Evolutionary conservation across 2,329 filamentous ascomycete species (phyloP), one percentile per base, ranked within the genome.

Genomic region (Celoporthe dispersa): DNA sequence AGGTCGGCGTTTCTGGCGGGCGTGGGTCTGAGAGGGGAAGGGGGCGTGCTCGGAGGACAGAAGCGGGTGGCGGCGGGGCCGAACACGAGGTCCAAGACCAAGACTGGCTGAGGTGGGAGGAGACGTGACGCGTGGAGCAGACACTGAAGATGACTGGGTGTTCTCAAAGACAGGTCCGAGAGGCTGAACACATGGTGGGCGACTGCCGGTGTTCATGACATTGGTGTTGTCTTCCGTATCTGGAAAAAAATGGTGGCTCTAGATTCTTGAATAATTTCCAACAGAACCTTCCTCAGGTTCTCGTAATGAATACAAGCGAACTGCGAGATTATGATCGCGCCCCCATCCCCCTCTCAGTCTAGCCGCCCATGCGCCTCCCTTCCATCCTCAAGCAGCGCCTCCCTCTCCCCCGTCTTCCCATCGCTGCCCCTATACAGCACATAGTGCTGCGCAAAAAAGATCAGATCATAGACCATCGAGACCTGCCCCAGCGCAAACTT

Each of bases 401-500:
- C 80, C 51, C 75, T 74, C 76, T 84, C 82, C 7, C 68, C 75
- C 22, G 74, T 72, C 73, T 78, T 79, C n/a, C 73, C 74, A 3
- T 76, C 74, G 5, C 72, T 71, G 8, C 77, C 77, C 22, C 77
- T 78, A 77, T 97, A 98, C 28, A 97, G 79, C 48, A 94, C 82
- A 76, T 94, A 98, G 80, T 98, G 96, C 82, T 99, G 96, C 5
- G 87, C 77, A 66, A 98, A 91, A 78, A 98, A 98, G 64, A 97
- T 84, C 41, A 92, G 73, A 78, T 98, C 95, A 79, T 97, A 98
- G 2, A 93, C 79, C 75, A 98, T 91, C 70, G 91, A 94, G 61
- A 97, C 88, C 77, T 97, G 95, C 19, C 93, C 92, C 57, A 98
- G 85, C 2, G 90, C 89, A 70, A 98, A 89, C 82, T 98, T 99